Base-by-base conservation (phyloP, 2,329 filamentous ascomycete genomes). In the Clonostachys sp. region DNA sequence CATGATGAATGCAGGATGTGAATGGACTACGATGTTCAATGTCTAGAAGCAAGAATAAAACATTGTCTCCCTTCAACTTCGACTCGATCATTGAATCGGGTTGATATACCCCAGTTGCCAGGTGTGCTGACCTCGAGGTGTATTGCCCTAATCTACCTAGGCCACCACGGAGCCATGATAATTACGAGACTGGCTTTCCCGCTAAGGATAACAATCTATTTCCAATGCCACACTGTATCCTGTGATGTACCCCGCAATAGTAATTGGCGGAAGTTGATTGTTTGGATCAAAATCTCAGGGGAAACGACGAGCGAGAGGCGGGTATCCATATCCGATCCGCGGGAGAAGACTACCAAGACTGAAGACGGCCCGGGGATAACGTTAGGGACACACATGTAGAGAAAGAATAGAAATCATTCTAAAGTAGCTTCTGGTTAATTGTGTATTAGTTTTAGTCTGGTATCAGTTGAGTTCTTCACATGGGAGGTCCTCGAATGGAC, bases 91-190 rank as follows among this genome's bases (percentile, higher is more conserved):
- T 24, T 17, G 41, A n/a, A 42, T 16, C 41, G 14, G 13, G 16
- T 20, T 20, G 13, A 18, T 42, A 42, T 42, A 42, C 36, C 36
- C 36, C 14, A 36, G 18, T 12, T 17, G 35, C 38, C 45, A 42
- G 45, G 45, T 46, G 45, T 46, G 45, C 44, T 45, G 44, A 45
- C 44, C 35, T 44, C 12, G 42, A 33, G 16, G 45, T 34, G 24
- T 30, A 30, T 10, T 10, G 24, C 24, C 24, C 24, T 30, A 30
- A 30, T 30, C 24, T 30, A 30, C 10, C 24, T 30, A 10, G 24
- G 9, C 24, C 24, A 30, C 24, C 24, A 30, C 24, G 9, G 24
- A 30, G 24, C 8, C 36, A 20, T 45, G 44, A 36, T 12, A 16
- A 17, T 6, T 13, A n/a, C 4, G 16, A 18, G 30, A 24, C 40